Conservation (phyloP, 306 rosid genomes). For the Dalbergia cochinchinensis region DNA sequence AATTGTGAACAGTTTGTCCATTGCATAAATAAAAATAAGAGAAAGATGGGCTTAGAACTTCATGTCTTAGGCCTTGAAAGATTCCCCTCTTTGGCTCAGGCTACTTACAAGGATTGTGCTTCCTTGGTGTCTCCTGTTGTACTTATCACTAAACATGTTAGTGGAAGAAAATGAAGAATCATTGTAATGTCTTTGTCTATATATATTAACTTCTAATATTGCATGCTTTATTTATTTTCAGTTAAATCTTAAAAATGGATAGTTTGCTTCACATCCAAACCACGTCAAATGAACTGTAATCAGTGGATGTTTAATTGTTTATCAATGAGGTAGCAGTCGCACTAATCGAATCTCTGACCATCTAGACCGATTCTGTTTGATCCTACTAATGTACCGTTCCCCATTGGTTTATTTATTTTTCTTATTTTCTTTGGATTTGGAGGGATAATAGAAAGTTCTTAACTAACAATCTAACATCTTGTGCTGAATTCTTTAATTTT, state of each 20-base stretch:
- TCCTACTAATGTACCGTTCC: background rate
- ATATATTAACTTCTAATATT: background rate
- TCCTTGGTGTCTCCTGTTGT: background rate
- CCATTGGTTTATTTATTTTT: background rate
- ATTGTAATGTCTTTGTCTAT: background rate
- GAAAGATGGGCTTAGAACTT: background rate
- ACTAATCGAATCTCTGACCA: background rate
- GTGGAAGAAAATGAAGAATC: background rate
- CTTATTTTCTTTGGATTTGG: background rate
- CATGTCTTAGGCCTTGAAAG: background rate
- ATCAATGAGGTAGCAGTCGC: background rate
- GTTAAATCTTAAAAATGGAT: background rate
- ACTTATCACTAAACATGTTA: background rate
- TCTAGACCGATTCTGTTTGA: background rate
- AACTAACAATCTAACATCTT: background rate
- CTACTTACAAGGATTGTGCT: background rate
- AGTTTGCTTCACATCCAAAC: constrained; percentile 2
- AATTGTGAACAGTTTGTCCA: background rate
- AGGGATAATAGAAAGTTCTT: background rate
- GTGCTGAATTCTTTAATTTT: constrained; percentile 1
- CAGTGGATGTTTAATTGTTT: constrained; percentile 19
- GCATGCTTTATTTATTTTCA: background rate
- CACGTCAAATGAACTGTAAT: background rate
- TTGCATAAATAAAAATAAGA: too few relatives aligned
- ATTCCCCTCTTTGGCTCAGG: background rate